Evolutionary conservation across 164 flowering plant genomes (phyloP).

Genomic region (Macadamia integrifolia): DNA sequence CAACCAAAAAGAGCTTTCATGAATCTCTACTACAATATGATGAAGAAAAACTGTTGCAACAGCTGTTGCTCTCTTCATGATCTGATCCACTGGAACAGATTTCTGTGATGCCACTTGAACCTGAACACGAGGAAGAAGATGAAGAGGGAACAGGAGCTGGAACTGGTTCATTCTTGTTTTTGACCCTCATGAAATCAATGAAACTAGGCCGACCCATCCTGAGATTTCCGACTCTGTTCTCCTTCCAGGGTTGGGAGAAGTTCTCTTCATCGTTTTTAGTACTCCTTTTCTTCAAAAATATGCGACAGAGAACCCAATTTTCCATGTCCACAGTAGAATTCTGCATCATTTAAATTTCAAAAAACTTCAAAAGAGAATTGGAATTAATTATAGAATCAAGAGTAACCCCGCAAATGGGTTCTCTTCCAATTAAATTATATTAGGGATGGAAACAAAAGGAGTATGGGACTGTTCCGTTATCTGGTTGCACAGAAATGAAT

Average conservation of each 20-base stretch:
- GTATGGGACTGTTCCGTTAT: not conserved
- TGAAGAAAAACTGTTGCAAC: constrained; percentile 13
- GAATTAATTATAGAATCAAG: too few species aligned
- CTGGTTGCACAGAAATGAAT: not conserved
- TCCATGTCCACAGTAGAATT: constrained; percentile 20
- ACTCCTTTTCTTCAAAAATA: constrained; percentile 43
- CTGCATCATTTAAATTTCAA: constrained; percentile 14
- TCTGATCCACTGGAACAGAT: constrained; percentile 26
- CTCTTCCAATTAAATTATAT: not conserved
- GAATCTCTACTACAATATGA: constrained; percentile 14
- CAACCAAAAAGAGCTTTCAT: constrained; percentile 2
- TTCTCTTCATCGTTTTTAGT: constrained; percentile 8
- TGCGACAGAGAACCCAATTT: constrained; percentile 58
- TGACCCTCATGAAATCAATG: constrained; percentile 23
- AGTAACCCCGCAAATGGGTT: not conserved
- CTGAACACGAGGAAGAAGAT: constrained; percentile 26
- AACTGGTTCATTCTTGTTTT: constrained; percentile 1
- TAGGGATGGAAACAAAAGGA: not conserved
- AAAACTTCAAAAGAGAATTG: not conserved
- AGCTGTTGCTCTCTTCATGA: constrained; percentile 29
- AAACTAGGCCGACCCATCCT: constrained; percentile 13
- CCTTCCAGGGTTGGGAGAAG: constrained; percentile 5
- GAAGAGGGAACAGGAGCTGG: not conserved
- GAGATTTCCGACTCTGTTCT: constrained; percentile 6
- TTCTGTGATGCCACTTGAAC: constrained; percentile 32